These are phyloP conservation scores for Epicoccum sorghinum DNA, from an alignment of 2,329 filamentous ascomycete genomes.

Conservation along the genomic window DNA sequence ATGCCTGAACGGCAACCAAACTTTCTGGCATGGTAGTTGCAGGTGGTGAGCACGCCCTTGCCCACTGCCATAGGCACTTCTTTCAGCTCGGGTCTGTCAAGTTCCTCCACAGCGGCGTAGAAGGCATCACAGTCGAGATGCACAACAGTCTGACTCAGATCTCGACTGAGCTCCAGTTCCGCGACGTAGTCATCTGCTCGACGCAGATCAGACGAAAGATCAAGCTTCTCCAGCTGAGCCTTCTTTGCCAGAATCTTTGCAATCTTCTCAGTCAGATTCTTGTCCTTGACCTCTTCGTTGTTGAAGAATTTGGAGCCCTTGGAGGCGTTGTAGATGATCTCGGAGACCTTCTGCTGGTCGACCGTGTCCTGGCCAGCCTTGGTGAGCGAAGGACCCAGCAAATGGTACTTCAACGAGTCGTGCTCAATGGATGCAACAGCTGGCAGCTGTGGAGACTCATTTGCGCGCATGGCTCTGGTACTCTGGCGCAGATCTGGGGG, in stretches of 20 bases:
- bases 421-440: slow-evolving; percentile 48
- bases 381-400: slow-evolving; percentile 87
- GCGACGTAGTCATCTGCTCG: slow-evolving; percentile 81
- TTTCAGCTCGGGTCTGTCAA: slow-evolving; percentile 77
- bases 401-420: slow-evolving; percentile 82
- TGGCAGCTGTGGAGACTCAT: slow-evolving; percentile 18
- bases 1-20: slow-evolving; percentile 94
- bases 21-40: slow-evolving; percentile 88
- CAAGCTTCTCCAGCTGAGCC: slow-evolving; percentile 73
- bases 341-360: slow-evolving; percentile 93
- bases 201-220: slow-evolving; percentile 74
- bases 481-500: slow-evolving; percentile 11
- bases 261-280: slow-evolving; percentile 84
- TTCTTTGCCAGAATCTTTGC: slow-evolving; percentile 78
- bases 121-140: slow-evolving; percentile 98
- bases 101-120: slow-evolving; percentile 88
- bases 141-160: slow-evolving; percentile 83
- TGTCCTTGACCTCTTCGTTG: slow-evolving; percentile 84
- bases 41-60: slow-evolving; percentile 70
- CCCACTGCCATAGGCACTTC: slow-evolving; percentile 92
- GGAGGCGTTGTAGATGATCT: slow-evolving; percentile 95
- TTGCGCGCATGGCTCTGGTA: slow-evolving; percentile 7
- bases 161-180: slow-evolving; percentile 77
- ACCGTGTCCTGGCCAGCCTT: slow-evolving; percentile 93
- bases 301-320: slow-evolving; percentile 97